Percentiles rank a stretch among this genome's conserved stretches.
phyloP scores from a whole-genome alignment of 2,329 filamentous ascomycete genomes.

The Eutypella sp. region DNA sequence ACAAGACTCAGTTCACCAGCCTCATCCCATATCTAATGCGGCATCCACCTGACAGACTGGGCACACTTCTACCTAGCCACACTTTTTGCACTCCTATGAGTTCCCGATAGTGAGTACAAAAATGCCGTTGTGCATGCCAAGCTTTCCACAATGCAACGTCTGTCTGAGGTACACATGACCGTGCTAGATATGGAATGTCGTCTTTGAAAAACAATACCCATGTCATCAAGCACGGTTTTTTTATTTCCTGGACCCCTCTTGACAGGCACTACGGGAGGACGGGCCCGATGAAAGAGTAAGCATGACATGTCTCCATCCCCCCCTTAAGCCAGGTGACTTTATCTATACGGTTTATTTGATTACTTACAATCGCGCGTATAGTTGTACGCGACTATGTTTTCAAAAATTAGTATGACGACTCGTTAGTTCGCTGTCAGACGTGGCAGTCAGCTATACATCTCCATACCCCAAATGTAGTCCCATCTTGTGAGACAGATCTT shows the following conservation, averaged over 20 bases:
- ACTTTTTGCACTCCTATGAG: background rate
- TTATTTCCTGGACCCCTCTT: too few species aligned
- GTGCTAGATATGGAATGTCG: background rate
- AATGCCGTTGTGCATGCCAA: background rate
- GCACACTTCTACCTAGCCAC: too few species aligned
- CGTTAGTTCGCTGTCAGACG: background rate
- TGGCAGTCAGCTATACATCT: background rate
- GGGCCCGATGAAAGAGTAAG: too few species aligned
- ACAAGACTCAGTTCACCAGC: background rate
- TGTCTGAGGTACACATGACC: background rate
- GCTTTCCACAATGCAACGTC: background rate
- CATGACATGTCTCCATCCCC: too few species aligned
- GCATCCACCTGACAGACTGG: background rate
- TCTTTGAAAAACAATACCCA: background rate
- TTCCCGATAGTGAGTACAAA: background rate
- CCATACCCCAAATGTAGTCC: too few species aligned
- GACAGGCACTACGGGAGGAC: too few species aligned
- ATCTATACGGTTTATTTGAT: too few species aligned
- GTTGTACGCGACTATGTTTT: background rate
- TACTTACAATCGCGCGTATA: too few species aligned
- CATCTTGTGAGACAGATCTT: background rate
- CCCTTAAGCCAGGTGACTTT: too few species aligned
- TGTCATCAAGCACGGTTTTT: background rate
- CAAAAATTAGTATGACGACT: background rate
- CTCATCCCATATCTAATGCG: background rate